These are phyloP conservation scores for Mycena filopes DNA, from an alignment of 768 basidiomycete genomes.

Conservation along the genomic window DNA sequence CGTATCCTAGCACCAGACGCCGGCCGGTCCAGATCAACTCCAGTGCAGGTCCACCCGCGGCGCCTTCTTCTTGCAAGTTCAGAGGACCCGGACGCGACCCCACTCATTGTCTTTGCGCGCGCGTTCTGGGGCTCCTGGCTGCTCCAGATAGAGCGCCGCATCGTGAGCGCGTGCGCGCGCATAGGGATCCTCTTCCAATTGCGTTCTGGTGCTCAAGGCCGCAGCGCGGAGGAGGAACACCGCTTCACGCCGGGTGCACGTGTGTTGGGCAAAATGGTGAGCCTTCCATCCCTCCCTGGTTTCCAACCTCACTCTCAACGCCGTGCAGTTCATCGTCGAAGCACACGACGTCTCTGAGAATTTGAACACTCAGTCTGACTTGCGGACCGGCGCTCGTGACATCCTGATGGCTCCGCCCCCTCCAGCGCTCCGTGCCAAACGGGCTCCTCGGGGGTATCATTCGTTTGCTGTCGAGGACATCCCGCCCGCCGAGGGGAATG, in stretches of 20 bases:
- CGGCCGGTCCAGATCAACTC: too few relatives aligned
- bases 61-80: not conserved
- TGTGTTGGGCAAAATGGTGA: constrained; percentile 2
- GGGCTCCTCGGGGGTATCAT: constrained; percentile 19
- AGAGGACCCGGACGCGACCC: not conserved
- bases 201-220: not conserved
- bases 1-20: too few relatives aligned
- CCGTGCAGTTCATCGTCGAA: constrained; percentile 15
- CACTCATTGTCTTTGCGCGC: constrained; percentile 12
- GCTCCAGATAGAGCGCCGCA: constrained; percentile 2
- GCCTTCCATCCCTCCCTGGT: not conserved
- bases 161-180: not conserved
- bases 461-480: constrained; percentile 18
- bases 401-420: constrained; percentile 20
- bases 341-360: not conserved
- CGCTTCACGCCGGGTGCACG: not conserved
- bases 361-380: not conserved
- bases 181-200: not conserved
- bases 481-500: not conserved
- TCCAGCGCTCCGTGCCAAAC: too few relatives aligned
- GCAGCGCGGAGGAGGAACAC: not conserved
- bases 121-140: constrained; percentile 23
- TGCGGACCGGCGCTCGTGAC: not conserved
- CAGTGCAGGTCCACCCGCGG: too few relatives aligned
- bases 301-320: not conserved